Conservation (phyloP, 2,329 filamentous ascomycete genomes). For the Esteya vermicola region DNA sequence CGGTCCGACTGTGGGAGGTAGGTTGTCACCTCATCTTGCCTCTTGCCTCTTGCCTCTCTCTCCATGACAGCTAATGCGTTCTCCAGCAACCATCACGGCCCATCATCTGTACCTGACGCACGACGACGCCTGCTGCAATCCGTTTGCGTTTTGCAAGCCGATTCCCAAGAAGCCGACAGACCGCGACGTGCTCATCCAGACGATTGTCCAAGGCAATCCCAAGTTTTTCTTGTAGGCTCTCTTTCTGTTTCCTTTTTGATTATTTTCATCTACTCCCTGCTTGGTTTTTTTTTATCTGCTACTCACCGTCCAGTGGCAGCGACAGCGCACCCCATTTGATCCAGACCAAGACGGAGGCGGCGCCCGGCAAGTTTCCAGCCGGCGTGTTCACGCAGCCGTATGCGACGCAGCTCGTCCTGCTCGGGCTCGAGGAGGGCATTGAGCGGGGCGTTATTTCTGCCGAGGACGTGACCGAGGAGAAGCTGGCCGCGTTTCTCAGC, state of each 20-base stretch:
- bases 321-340: constrained; percentile 57
- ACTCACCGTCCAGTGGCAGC: constrained; percentile 24
- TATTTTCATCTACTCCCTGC: not conserved
- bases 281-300: not conserved
- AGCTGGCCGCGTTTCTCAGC: constrained; percentile 40
- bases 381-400: constrained; percentile 72
- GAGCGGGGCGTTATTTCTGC: constrained; percentile 35
- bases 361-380: constrained; percentile 42
- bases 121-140: constrained; percentile 11
- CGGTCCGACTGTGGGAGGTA: constrained; percentile 56
- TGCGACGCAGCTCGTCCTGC: constrained; percentile 42
- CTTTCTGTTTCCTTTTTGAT: too few relatives aligned
- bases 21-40: not conserved
- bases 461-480: constrained; percentile 38
- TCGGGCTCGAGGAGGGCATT: constrained; percentile 47
- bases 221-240: constrained; percentile 48
- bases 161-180: constrained; percentile 61
- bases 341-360: constrained; percentile 37
- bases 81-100: constrained; percentile 62
- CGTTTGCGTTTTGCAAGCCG: constrained; percentile 42
- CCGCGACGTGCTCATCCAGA: constrained; percentile 56
- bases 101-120: constrained; percentile 60
- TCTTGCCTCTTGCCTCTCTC: not conserved
- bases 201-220: constrained; percentile 40
- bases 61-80: too few relatives aligned